Evolutionary conservation across 768 basidiomycete species (phyloP), one percentile per base, ranked within the genome.

Genomic region (Stropharia rugosoannulata): DNA sequence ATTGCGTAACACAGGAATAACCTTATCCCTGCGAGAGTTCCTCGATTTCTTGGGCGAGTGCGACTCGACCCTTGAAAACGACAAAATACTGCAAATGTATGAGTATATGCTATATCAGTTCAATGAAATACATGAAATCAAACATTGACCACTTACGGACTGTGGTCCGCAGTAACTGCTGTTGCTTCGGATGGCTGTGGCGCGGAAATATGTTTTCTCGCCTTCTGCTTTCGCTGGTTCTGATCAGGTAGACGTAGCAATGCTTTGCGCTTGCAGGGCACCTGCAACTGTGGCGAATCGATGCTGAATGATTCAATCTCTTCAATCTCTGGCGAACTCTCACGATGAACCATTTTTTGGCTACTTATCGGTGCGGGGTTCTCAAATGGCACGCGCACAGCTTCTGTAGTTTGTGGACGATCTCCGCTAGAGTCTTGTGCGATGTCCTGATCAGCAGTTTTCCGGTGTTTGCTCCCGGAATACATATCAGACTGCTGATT

Each of bases 251-350:
- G 42, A 19, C 38, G 19, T 11, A 37, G n/a, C 10, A 44, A 39
- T 8, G 53, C 32, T 42, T 61, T 55, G 27, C 48, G 53, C 60
- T 62, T 59, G 29, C 18, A 51, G n/a, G 40, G 18, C 39, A 58
- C 43, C 19, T 51, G 48, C 25, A 43, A 13, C 27, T 39, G 47
- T 50, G 40, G n/a, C 19, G 57, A n/a, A 11, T 57, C 60, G 25
- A 62, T 36, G 2, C 62, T 64, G 49, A 66, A 66, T 6, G 66
- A 66, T 45, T 66, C 62, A 42, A 66, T 66, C 37, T 64, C 63
- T 49, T 66, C 66, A 9, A 58, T 25, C 35, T 52, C 59, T 49
- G 57, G 41, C 49, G 27, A 52, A 40, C 7, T 6, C 27, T 16
- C 37, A 40, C 19, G 50, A 18, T 16, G 44, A 16, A 42, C 18